These are phyloP conservation scores for Podospora comata DNA, from an alignment of 495 filamentous ascomycete species.

Conservation along the genomic window DNA sequence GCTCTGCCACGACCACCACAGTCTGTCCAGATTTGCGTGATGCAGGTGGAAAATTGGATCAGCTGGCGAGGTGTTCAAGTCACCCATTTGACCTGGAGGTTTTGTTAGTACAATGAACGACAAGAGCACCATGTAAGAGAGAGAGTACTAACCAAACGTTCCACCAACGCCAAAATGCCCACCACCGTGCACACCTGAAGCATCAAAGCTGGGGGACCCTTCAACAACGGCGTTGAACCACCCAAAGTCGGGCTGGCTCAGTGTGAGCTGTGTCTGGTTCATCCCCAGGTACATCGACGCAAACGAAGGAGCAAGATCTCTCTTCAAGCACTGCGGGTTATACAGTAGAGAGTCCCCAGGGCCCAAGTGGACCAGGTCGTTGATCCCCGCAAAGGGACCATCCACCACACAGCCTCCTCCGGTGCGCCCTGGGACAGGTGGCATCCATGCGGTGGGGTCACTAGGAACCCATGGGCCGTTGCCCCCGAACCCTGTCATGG, in stretches of 20 bases:
- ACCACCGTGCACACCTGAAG: conserved; percentile 22
- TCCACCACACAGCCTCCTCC: conserved; percentile 36
- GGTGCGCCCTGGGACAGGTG: conserved; percentile 26
- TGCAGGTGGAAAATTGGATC: conserved; percentile 46
- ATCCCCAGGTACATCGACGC: conserved; percentile 21
- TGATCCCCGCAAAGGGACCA: conserved; percentile 32
- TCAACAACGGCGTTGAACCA: conserved; percentile 23
- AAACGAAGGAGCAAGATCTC: conserved; percentile 35
- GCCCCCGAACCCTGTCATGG: conserved; percentile 33
- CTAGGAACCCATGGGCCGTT: conserved; percentile 21
- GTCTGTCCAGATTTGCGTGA: conserved; percentile 42
- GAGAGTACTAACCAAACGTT: conserved; percentile 9
- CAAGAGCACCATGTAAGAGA: background rate
- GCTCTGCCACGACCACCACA: conserved; percentile 42
- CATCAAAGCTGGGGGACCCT: conserved; percentile 24
- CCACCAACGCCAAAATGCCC: conserved; percentile 26
- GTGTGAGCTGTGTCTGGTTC: conserved; percentile 25
- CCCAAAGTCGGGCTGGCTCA: conserved; percentile 22
- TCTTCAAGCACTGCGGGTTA: conserved; percentile 40
- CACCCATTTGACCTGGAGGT: conserved; percentile 35
- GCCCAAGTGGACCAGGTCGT: conserved; percentile 21
- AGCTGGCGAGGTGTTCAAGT: conserved; percentile 36
- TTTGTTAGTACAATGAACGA: too few relatives aligned
- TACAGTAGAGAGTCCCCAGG: conserved; percentile 24
- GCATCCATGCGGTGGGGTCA: conserved; percentile 11